Conservation (phyloP, 345 rosid species). For the Xanthoceras sorbifolium region DNA sequence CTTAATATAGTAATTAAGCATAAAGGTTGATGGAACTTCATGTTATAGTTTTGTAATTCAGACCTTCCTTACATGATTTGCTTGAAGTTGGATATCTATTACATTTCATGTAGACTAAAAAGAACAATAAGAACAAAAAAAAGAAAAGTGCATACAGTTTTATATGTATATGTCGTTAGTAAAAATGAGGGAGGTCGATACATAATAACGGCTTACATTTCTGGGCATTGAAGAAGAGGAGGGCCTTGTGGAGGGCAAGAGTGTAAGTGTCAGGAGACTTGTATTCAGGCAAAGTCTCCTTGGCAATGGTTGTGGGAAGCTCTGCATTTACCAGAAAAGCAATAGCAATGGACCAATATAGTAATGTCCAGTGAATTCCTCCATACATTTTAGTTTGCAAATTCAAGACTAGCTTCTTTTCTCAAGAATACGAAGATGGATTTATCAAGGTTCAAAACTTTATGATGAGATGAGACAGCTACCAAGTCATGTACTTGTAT, state of each 20-base stretch:
- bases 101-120: too few species aligned
- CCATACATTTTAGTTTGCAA: background rate
- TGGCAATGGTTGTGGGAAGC: slow-evolving; percentile 63
- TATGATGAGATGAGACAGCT: too few species aligned
- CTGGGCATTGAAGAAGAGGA: slow-evolving; percentile 88
- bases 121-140: too few species aligned
- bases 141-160: background rate
- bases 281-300: slow-evolving; percentile 54
- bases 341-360: slow-evolving; percentile 28
- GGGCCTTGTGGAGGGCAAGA: slow-evolving; percentile 72
- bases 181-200: too few species aligned
- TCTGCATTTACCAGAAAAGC: slow-evolving; percentile 62
- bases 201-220: slow-evolving; percentile 56
- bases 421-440: background rate
- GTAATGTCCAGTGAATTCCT: slow-evolving; percentile 38
- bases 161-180: background rate
- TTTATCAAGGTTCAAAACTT: background rate
- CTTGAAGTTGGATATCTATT: too few species aligned
- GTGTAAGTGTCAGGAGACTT: slow-evolving; percentile 68
- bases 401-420: background rate
- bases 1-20: too few species aligned
- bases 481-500: background rate
- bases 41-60: too few species aligned
- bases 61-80: too few species aligned
- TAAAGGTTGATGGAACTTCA: too few species aligned